Percentiles rank a stretch among this genome's conserved stretches.
phyloP scores from a whole-genome alignment of 768 basidiomycete species.

The Tylopilus felleus region DNA sequence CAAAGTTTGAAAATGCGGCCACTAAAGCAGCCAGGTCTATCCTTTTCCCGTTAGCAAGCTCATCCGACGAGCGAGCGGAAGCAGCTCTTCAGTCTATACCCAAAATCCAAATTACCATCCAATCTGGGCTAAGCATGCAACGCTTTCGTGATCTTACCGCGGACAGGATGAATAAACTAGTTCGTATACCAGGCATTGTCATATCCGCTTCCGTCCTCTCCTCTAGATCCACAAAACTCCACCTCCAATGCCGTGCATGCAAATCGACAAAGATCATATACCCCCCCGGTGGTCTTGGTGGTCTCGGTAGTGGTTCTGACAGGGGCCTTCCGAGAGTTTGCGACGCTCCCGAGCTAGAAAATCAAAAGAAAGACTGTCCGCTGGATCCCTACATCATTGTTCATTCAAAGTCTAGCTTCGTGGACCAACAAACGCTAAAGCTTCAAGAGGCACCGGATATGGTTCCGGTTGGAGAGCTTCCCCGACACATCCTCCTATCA shows the following conservation, averaged over 20 bases:
- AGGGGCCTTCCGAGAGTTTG: slow-evolving; percentile 84
- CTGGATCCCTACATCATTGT: slow-evolving; percentile 94
- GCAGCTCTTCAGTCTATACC: slow-evolving; percentile 51
- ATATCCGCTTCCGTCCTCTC: slow-evolving; percentile 94
- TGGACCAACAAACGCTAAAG: slow-evolving; percentile 95
- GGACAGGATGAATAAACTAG: slow-evolving; percentile 91
- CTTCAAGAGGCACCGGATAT: slow-evolving; percentile 99
- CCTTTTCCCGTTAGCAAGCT: slow-evolving; percentile 72
- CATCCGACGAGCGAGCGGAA: slow-evolving; percentile 43
- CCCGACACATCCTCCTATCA: slow-evolving; percentile 90
- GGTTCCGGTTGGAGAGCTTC: slow-evolving; percentile 98
- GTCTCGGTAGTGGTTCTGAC: slow-evolving; percentile 83
- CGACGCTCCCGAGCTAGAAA: slow-evolving; percentile 73
- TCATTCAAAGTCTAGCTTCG: slow-evolving; percentile 90
- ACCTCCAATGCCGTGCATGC: slow-evolving; percentile 91
- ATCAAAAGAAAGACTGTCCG: slow-evolving; percentile 93
- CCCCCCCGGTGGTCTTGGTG: slow-evolving; percentile 76
- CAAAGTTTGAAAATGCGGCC: slow-evolving; percentile 88
- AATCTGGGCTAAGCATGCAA: slow-evolving; percentile 88
- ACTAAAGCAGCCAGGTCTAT: slow-evolving; percentile 80
- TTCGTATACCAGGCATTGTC: slow-evolving; percentile 96
- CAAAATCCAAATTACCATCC: slow-evolving; percentile 82
- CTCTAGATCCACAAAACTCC: slow-evolving; percentile 87
- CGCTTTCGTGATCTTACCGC: slow-evolving; percentile 94
- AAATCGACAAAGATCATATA: slow-evolving; percentile 74